phyloP scores from a whole-genome alignment of 192 early-diverging fungal species.

The Podila clonocystis region DNA sequence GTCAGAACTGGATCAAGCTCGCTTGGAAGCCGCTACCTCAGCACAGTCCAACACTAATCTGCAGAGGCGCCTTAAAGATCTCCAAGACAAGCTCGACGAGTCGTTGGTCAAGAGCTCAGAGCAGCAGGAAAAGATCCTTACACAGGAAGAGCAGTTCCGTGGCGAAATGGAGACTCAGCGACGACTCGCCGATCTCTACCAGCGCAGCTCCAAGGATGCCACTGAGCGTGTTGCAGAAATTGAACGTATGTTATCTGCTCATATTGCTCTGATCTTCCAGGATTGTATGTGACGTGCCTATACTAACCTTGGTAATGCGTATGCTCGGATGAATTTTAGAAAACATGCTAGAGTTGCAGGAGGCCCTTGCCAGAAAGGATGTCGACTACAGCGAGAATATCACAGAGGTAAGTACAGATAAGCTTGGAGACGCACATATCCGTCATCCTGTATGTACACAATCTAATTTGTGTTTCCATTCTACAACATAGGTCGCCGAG shows the following conservation, averaged over 20 bases:
- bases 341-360: constrained; percentile 35
- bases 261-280: not conserved
- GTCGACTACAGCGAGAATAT: constrained; percentile 28
- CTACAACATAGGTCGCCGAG: constrained; percentile 9
- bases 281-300: not conserved
- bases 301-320: no score
- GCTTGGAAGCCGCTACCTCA: constrained; percentile 56
- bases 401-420: not conserved
- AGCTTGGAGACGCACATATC: not conserved
- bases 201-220: constrained; percentile 61
- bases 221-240: constrained; percentile 64
- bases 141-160: constrained; percentile 70
- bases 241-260: constrained; percentile 37
- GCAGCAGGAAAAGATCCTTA: constrained; percentile 48
- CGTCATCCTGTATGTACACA: not conserved
- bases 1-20: constrained; percentile 47
- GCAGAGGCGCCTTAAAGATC: constrained; percentile 61
- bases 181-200: constrained; percentile 68
- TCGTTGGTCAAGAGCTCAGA: constrained; percentile 49
- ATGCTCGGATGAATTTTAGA: constrained; percentile 1
- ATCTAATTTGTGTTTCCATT: no score
- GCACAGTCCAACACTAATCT: constrained; percentile 59
- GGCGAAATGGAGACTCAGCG: constrained; percentile 75
- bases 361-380: constrained; percentile 15
- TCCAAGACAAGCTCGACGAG: constrained; percentile 57